Base-by-base conservation (phyloP, 2,329 filamentous ascomycete genomes). In the Cercospora berteroae region DNA sequence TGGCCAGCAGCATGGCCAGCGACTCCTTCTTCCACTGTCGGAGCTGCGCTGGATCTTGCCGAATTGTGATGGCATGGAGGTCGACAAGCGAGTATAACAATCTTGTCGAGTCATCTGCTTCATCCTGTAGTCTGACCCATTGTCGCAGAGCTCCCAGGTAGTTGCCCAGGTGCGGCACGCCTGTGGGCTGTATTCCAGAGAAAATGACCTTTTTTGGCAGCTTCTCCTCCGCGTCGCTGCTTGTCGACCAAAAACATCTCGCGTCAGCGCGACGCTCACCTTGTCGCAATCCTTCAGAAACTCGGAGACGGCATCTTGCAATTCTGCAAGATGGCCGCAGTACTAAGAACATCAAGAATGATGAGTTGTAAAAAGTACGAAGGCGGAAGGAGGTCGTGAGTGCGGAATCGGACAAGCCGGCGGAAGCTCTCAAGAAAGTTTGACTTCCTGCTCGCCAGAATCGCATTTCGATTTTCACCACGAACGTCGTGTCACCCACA, bases 131-230 rank as follows among this genome's bases (percentile, higher is more conserved):
- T 68, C 85, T 84, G 57, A 91, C 90, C 95, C 95, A 99, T 83
- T 93, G 88, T 60, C 88, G 87, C 64, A 99, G 82, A 16, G 95
- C 95, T 27, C 95, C 95, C 10, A 96, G 86, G 79, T 97, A 99
- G 81, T 99, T 99, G 64, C 95, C 95, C 31, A 99, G 82, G 79
- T 99, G 95, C 13, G 95, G 95, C 25, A 96, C 86, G 39, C 94
- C 95, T 0, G 95, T 99, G 18, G 95, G 95, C 79, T 99, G 95
- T 74, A 99, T 99, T 63, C 94, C 95, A 3, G 95, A 98, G 83
- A 99, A 97, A 75, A 98, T 87, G 67, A 90, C 84, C 64, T 83
- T 77, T 8, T n/a, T 20, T 7, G 55, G 13, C 57, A 42, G 55
- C 33, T 33, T 44, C 10, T 62, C 57, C 25, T 27, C 60, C 58